Evolutionary conservation across 495 filamentous ascomycete species (phyloP).

Genomic region (Mytilinidion resinicola): DNA sequence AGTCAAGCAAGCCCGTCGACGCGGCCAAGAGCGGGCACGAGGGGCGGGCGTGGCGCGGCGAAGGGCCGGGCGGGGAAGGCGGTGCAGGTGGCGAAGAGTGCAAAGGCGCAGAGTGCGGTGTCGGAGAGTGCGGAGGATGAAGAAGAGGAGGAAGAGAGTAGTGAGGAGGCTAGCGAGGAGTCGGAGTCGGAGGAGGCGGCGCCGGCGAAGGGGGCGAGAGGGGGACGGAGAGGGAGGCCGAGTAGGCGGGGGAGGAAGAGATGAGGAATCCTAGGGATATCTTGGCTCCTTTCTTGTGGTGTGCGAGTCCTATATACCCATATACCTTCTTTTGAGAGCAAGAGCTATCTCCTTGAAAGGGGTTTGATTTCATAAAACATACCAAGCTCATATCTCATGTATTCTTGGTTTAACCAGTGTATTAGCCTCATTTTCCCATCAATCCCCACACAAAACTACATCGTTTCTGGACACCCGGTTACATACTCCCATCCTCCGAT

Average conservation of each 20-base stretch:
- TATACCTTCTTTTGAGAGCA: too few species aligned
- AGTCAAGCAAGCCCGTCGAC: constrained; percentile 31
- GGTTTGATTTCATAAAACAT: too few species aligned
- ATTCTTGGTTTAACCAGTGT: too few species aligned
- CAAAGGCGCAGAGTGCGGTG: constrained; percentile 26
- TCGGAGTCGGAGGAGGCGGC: constrained; percentile 20
- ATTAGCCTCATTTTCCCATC: too few species aligned
- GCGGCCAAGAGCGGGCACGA: constrained; percentile 18
- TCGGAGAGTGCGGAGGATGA: constrained; percentile 30
- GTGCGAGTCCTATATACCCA: too few species aligned
- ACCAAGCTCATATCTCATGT: too few species aligned
- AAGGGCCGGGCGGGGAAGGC: constrained; percentile 32
- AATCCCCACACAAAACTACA: too few species aligned
- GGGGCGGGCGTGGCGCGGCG: constrained; percentile 10
- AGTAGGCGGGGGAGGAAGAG: neutral
- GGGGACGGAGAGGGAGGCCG: neutral
- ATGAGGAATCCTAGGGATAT: neutral
- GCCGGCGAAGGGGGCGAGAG: neutral
- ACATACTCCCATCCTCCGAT: too few species aligned
- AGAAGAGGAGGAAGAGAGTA: constrained; percentile 33
- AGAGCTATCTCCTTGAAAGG: too few species aligned
- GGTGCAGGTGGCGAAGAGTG: constrained; percentile 29
- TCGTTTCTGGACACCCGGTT: too few species aligned
- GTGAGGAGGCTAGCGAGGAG: constrained; percentile 33
- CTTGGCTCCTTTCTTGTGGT: too few species aligned